phyloP scores from a whole-genome alignment of 2,329 filamentous ascomycete species.

The Aspergillus ibericus region DNA sequence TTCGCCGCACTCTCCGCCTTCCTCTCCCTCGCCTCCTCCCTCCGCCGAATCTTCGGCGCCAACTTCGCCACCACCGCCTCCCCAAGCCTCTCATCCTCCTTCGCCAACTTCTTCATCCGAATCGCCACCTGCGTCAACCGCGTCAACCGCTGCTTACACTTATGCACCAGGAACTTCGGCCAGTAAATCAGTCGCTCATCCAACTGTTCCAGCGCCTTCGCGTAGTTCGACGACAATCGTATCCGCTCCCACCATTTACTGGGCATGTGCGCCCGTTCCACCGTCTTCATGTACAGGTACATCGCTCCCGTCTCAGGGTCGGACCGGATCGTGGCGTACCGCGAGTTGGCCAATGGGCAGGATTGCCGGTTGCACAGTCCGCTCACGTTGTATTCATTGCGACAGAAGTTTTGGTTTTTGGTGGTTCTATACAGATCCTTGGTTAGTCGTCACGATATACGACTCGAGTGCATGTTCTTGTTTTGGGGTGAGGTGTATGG shows the following conservation, averaged over 20 bases:
- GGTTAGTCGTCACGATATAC: too few relatives aligned
- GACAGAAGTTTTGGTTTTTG: slow-evolving; percentile 88
- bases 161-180: slow-evolving; percentile 89
- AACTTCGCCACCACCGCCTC: slow-evolving; percentile 85
- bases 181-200: slow-evolving; percentile 87
- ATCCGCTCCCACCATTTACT: slow-evolving; percentile 94
- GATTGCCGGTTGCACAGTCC: slow-evolving; percentile 83
- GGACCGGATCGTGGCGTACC: slow-evolving; percentile 87
- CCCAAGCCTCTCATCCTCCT: slow-evolving; percentile 84
- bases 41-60: slow-evolving; percentile 81
- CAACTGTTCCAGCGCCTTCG: slow-evolving; percentile 82
- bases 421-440: slow-evolving; percentile 60
- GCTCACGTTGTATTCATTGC: slow-evolving; percentile 88
- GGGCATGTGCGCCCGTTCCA: slow-evolving; percentile 84
- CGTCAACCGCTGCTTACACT: slow-evolving; percentile 94
- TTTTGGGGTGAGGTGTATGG: not conserved
- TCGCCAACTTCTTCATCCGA: slow-evolving; percentile 71
- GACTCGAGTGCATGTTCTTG: too few relatives aligned
- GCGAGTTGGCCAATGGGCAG: slow-evolving; percentile 85
- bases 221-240: slow-evolving; percentile 86
- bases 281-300: slow-evolving; percentile 96
- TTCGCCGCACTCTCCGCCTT: slow-evolving; percentile 83
- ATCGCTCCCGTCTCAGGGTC: slow-evolving; percentile 77
- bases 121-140: slow-evolving; percentile 89
- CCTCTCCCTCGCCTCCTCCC: slow-evolving; percentile 73